Base-by-base conservation (phyloP, 2,329 filamentous ascomycete species). In the Arthroderma sp. region DNA sequence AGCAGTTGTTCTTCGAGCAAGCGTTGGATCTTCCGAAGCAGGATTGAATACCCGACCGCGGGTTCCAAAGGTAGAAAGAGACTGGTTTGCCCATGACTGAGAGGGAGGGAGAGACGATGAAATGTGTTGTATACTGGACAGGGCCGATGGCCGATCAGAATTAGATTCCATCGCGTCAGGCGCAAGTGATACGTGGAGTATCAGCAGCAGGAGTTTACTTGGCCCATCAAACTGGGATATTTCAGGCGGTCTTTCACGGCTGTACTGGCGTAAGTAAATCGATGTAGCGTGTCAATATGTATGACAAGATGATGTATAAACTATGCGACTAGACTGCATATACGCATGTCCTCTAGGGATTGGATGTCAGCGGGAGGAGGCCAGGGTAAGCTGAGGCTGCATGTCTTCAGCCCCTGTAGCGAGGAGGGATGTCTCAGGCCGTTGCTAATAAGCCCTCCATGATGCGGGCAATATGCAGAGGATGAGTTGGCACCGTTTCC, bases 81-180 rank as follows among this genome's bases (percentile, higher is more conserved):
- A 65, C 21, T 62, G 58, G 58, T 66, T 69, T 54, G 67, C 60
- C 67, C 70, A 68, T 62, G 62, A 62, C 59, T 67, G 68, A 56
- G 64, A 66, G 49, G 66, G 57, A 17, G 68, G 63, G 31, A 43
- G 23, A 35, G 69, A 67, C 31, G 69, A 66, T 19, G 63, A 66
- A 54, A 67, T 61, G 59, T 64, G 63, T 61, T 63, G 62, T 55
- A 63, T 59, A 59, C 67, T 64, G 58, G 62, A 61, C 60, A 66
- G 65, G 60, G 64, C 55, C 23, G 44, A 44, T 28, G 60, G 64
- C 49, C 56, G 62, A 60, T 70, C 65, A 56, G 69, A 64, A 39
- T 64, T 64, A 62, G 63, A 60, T 61, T 71, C 68, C 71, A 73
- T 74, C 56, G 60, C 57, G 58, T 57, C 55, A 56, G 55, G 38